Evolutionary conservation across 176 grass and related monocot species (phyloP), one percentile per base, ranked within the genome.

Genomic region (Canna indica): DNA sequence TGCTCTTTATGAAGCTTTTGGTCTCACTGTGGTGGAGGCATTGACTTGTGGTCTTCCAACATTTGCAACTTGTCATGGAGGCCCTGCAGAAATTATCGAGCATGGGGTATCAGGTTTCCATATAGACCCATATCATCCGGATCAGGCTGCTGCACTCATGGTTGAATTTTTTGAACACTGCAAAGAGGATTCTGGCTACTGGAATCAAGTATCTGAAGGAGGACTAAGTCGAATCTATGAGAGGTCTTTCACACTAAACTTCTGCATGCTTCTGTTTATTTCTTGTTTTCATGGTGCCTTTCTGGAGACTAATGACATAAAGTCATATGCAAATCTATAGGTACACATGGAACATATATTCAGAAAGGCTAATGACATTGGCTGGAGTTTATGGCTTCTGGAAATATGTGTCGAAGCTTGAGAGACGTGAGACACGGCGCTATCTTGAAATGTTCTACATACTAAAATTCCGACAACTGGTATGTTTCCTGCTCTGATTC

Each of bases 361-460:
- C 93, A 0, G 88, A 92, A 77, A 97, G 93, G 74, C 67, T 97
- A 74, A 87, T 97, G 93, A 97, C 86, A 69, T 17, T 97, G 50
- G 83, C 93, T 63, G 88, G 93, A 35, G 93, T 97, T 50, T 97
- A 97, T 63, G 83, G 93, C 39, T 97, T 92, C 72, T 97, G 88
- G 88, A 97, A 97, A 70, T 87, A 92, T 73, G 93, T 85, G 7
- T 97, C 93, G 0, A 97, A 97, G 80, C 88, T 97, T 10, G 93
- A 97, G 79, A 91, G 93, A 72, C 79, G 79, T 17, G 86, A 97
- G 77, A 97, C 81, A 1, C 81, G 88, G 22, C 84, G 93, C 1
- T 97, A 90, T 68, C 88, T 97, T 1, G 88, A 97, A 61, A 97
- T 97, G 88, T 97, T 97, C 83, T 97, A 97, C 75, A 92, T 87